A percentile compares a stretch with the other conserved stretches of the same genome.
These are phyloP conservation scores for Guillardia theta DNA, from an alignment of 78 protist genomes.

Conservation along the genomic window DNA sequence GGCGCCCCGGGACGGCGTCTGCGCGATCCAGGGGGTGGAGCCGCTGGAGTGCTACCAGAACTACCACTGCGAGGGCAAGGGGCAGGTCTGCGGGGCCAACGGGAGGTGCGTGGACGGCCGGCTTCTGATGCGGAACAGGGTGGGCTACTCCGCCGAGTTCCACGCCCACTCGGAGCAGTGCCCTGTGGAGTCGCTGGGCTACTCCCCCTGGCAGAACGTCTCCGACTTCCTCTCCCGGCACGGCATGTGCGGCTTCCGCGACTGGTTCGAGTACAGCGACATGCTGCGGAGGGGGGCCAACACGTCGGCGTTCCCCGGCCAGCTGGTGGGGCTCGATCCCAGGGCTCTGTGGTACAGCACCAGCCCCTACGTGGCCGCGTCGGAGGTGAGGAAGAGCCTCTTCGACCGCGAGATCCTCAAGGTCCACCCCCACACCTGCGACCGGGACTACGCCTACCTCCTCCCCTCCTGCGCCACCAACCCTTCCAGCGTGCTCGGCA, in stretches of 20 bases:
- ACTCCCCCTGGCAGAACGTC: not conserved
- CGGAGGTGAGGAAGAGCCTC: not conserved
- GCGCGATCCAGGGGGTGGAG: too few species aligned
- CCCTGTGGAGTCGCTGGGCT: not conserved
- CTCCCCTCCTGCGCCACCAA: too few species aligned
- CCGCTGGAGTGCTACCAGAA: not conserved
- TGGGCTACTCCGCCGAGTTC: not conserved
- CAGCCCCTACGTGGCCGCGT: not conserved
- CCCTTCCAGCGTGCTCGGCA: too few species aligned
- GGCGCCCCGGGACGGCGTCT: too few species aligned
- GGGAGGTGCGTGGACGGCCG: not conserved
- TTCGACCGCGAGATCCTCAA: not conserved
- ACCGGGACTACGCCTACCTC: not conserved
- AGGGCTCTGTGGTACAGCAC: not conserved
- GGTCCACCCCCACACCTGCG: not conserved
- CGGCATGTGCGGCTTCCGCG: not conserved
- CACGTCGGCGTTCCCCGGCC: not conserved
- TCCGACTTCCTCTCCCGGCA: not conserved
- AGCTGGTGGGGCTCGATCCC: not conserved
- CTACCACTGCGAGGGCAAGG: not conserved
- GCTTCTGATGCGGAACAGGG: not conserved
- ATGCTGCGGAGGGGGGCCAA: not conserved
- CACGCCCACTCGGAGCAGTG: not conserved
- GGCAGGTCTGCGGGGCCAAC: not conserved
- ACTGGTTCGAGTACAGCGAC: not conserved